These are phyloP conservation scores for Lactarius deliciosus DNA, from an alignment of 768 basidiomycete species.

Conservation along the genomic window DNA sequence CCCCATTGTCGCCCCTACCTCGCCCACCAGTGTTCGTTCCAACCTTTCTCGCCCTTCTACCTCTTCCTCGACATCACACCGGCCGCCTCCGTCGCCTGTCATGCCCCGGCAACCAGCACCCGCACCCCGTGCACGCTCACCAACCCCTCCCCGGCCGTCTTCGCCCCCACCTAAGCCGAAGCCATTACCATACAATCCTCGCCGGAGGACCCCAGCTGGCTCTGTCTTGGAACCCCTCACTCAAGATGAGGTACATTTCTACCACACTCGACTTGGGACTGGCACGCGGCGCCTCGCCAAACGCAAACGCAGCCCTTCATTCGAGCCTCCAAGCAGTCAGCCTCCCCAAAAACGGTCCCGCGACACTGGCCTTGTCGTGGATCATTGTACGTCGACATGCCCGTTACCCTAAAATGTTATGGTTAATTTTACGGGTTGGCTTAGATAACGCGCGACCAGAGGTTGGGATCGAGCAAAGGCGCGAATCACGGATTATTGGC, in stretches of 20 bases:
- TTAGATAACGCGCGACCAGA: slow-evolving; percentile 93
- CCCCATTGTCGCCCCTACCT: slow-evolving; percentile 14
- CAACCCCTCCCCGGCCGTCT: slow-evolving; percentile 28
- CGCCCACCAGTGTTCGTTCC: slow-evolving; percentile 23
- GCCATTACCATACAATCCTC: slow-evolving; percentile 28
- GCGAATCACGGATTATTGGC: slow-evolving; percentile 91
- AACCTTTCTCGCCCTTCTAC: slow-evolving; percentile 29
- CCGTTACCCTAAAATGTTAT: background rate
- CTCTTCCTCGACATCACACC: slow-evolving; percentile 29
- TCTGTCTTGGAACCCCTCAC: slow-evolving; percentile 33
- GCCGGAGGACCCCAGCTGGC: slow-evolving; percentile 33
- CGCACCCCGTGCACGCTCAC: slow-evolving; percentile 26
- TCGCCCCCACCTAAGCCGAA: slow-evolving; percentile 31
- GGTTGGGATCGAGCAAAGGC: slow-evolving; percentile 80
- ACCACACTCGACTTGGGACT: slow-evolving; percentile 36
- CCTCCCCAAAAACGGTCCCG: slow-evolving; percentile 49
- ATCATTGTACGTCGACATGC: slow-evolving; percentile 64
- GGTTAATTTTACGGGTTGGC: slow-evolving; percentile 5
- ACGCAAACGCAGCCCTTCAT: slow-evolving; percentile 32
- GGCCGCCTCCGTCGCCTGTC: slow-evolving; percentile 26
- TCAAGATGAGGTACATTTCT: slow-evolving; percentile 27
- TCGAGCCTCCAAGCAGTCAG: slow-evolving; percentile 28
- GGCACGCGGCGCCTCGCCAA: slow-evolving; percentile 37
- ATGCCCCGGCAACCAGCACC: slow-evolving; percentile 24
- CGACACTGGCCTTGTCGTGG: slow-evolving; percentile 71